Evolutionary conservation across 2,329 filamentous ascomycete genomes (phyloP), one percentile per base, ranked within the genome.

Genomic region (Hysterium pulicare): DNA sequence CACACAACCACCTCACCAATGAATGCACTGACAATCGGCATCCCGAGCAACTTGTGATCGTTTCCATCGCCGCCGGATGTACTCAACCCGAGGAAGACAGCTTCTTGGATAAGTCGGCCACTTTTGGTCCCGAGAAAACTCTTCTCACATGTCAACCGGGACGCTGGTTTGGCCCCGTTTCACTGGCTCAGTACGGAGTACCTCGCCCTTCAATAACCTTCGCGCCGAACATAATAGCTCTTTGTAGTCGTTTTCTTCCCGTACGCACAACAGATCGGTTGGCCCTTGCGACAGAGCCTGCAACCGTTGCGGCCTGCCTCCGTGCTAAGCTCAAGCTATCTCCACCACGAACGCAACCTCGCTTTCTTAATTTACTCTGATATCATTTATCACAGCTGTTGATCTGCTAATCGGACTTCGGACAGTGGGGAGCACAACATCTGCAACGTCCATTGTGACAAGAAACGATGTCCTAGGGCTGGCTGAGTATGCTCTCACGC

Each of bases 341-440:
- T 3, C 21, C 5, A 37, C 20, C 34, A 24, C 3, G 19, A 21
- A 22, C 9, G 16, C 13, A 5, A 17, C 13, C 13, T 34, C 32
- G 32, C 32, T 16, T 34, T 11, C 13, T 16, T 17, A 15, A 4
- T 34, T 11, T 10, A 17, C n/a, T 15, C 17, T 34, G 7, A 33
- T 16, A 8, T 15, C 31, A 33, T 6, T 36, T 36, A 17, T 19
- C n/a, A n/a, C n/a, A n/a, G 9, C 10, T 20, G 11, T 6, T 20
- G 19, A 37, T 11, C 16, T 37, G 6, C 17, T 8, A 8, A 20
- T 26, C 37, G 37, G 37, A 39, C 37, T 39, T 39, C 37, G 37
- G 37, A 31, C 24, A 39, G 37, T 16, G 37, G 37, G 26, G 23
- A 20, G 17, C 37, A 39, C 34, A 37, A 31, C 21, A 31, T 15